phyloP scores from a whole-genome alignment of 1,284 basidiomycete species.

The Bjerkandera adusta region DNA sequence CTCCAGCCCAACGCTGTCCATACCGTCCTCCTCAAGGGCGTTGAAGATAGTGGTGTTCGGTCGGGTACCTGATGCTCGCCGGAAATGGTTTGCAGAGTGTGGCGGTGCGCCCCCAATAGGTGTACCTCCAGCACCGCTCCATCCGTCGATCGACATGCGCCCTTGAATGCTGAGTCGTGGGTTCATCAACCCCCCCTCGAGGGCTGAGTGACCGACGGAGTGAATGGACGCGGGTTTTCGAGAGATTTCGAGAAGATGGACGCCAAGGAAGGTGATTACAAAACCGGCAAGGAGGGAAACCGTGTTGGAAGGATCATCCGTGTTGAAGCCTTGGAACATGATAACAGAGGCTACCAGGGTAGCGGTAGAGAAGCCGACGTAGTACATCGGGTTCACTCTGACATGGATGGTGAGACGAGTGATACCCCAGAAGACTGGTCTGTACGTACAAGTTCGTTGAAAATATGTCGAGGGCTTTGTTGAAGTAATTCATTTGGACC shows the following conservation, averaged over 20 bases:
- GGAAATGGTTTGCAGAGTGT: constrained; percentile 37
- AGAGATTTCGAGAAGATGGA: constrained; percentile 87
- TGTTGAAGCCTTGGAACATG: constrained; percentile 97
- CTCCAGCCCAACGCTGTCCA: constrained; percentile 26
- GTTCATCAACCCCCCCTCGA: constrained; percentile 79
- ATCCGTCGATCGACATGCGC: constrained; percentile 68
- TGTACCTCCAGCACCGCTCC: constrained; percentile 48
- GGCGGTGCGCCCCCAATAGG: constrained; percentile 30
- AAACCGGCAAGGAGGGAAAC: constrained; percentile 87
- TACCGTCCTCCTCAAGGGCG: constrained; percentile 44
- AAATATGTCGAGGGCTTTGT: constrained; percentile 97
- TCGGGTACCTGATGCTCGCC: constrained; percentile 55
- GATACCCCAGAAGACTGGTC: constrained; percentile 15
- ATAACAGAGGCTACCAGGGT: constrained; percentile 95
- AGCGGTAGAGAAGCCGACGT: constrained; percentile 96
- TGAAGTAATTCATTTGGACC: constrained; percentile 99
- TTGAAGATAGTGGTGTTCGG: constrained; percentile 63
- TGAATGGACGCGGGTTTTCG: constrained; percentile 56
- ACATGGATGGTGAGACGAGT: too few relatives aligned
- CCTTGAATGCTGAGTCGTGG: constrained; percentile 69
- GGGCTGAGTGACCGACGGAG: constrained; percentile 46
- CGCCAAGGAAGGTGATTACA: constrained; percentile 88
- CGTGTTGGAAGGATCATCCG: constrained; percentile 77
- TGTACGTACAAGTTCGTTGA: constrained; percentile 95
- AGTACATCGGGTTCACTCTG: constrained; percentile 98